Evolutionary conservation across 2,329 filamentous ascomycete genomes (phyloP), one percentile per base, ranked within the genome.

Genomic region (Alternaria sp.): DNA sequence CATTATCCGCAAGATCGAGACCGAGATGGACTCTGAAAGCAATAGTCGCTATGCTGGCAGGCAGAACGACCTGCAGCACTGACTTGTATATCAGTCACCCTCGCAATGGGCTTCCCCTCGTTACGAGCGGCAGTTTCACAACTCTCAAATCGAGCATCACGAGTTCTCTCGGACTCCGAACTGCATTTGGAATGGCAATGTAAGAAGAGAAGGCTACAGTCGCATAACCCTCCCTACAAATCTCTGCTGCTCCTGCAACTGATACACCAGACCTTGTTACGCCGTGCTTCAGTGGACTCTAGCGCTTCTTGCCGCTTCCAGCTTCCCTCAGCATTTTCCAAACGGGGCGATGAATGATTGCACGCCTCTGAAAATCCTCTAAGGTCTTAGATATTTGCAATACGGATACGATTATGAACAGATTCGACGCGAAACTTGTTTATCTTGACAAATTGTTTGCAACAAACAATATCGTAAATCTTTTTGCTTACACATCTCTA

Each of bases 1-100:
- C 52, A 78, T 91, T 15, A 91, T 80, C 93, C 69, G 72, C 12
- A 79, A 79, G 61, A 66, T 80, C n/a, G 72, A 77, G 63, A 79
- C 76, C 3, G 61, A 68, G 11, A 77, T 79, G 75, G 75, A 79
- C 54, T 69, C 73, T 11, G 30, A 59, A 25, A 67, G 69, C 51
- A 68, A 59, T 11, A 66, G 69, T 61, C 66, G 26, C 12, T 2
- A 32, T 30, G 28, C 8, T 6, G 26, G 26, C 19, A 19, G 30
- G 26, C 47, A 51, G 28, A 51, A 51, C 49, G 15, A 52, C n/a
- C 13, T 40, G 19, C 28, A 40, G 13, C 9, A 28, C 28, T 56
- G 40, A 30, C 40, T 44, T 56, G 40, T 25, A 17, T 28, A 15
- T 23, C 25, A 40, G 49, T 40, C 49, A 21, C 8, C 28, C 9